Conservation (phyloP, 306 rosid species). For the Casuarina cunninghamiana region DNA sequence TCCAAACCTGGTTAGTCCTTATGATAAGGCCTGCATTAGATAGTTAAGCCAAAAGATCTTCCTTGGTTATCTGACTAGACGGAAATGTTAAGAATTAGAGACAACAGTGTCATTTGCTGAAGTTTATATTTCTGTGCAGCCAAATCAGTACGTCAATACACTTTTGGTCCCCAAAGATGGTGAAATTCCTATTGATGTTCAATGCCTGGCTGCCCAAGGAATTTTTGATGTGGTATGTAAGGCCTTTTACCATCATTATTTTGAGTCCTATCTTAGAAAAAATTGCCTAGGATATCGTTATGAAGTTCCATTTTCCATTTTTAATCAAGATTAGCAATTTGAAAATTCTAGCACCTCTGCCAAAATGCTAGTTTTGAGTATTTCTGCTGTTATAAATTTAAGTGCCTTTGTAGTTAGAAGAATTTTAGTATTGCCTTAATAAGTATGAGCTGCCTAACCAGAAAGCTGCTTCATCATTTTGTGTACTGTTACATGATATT, state of each 20-base stretch:
- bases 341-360: background rate
- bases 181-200: conserved; percentile 61
- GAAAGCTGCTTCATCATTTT: background rate
- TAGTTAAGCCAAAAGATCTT: background rate
- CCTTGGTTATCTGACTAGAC: background rate
- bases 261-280: conserved; percentile 4
- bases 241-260: conserved; percentile 11
- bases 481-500: background rate
- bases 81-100: background rate
- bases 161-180: conserved; percentile 73
- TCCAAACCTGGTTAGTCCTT: too few species aligned
- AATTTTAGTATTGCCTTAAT: background rate
- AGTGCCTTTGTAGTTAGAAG: background rate
- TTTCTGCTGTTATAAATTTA: background rate
- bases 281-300: conserved; percentile 1
- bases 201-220: conserved; percentile 67
- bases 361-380: background rate
- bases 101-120: conserved; percentile 9
- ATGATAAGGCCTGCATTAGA: background rate
- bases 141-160: conserved; percentile 68
- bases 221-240: conserved; percentile 76
- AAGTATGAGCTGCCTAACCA: background rate
- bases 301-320: conserved; percentile 6
- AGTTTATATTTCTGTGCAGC: conserved; percentile 48
- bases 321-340: background rate